phyloP scores from a whole-genome alignment of 2,329 filamentous ascomycete genomes.

The Aureobasidium leucospermi region DNA sequence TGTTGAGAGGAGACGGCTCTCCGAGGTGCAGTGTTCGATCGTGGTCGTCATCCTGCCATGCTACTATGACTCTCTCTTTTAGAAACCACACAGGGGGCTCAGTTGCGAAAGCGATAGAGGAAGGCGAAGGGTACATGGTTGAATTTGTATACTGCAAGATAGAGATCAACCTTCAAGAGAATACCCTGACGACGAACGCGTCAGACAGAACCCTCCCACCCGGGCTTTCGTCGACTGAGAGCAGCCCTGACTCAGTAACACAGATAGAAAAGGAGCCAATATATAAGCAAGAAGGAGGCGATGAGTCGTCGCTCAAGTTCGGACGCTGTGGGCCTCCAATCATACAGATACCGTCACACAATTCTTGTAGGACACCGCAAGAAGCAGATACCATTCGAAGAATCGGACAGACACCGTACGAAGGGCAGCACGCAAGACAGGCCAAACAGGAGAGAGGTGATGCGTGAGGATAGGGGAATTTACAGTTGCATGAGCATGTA shows the following conservation, averaged over 20 bases:
- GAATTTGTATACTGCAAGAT: not conserved
- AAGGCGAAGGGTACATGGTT: not conserved
- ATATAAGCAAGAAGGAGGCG: not conserved
- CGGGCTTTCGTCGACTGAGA: conserved; percentile 11
- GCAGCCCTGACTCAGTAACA: conserved; percentile 12
- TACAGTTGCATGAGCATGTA: not conserved
- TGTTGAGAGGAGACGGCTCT: conserved; percentile 4
- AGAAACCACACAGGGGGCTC: not conserved
- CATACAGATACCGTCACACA: conserved; percentile 10
- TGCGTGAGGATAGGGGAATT: not conserved
- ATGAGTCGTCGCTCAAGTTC: not conserved
- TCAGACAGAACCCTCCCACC: conserved; percentile 11
- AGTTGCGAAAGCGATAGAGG: not conserved
- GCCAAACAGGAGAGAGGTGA: not conserved
- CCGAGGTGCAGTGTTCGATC: not conserved
- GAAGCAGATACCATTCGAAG: not conserved
- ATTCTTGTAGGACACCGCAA: conserved; percentile 7
- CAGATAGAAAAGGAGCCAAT: not conserved
- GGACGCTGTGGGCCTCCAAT: conserved; percentile 2
- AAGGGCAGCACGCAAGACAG: conserved; percentile 3
- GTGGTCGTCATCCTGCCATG: not conserved
- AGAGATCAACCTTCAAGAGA: not conserved
- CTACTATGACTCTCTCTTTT: conserved; percentile 2
- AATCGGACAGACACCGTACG: conserved; percentile 1
- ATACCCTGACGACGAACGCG: conserved; percentile 6